These are phyloP conservation scores for Crataegus laevigata DNA, from an alignment of 306 rosid species.

Conservation along the genomic window DNA sequence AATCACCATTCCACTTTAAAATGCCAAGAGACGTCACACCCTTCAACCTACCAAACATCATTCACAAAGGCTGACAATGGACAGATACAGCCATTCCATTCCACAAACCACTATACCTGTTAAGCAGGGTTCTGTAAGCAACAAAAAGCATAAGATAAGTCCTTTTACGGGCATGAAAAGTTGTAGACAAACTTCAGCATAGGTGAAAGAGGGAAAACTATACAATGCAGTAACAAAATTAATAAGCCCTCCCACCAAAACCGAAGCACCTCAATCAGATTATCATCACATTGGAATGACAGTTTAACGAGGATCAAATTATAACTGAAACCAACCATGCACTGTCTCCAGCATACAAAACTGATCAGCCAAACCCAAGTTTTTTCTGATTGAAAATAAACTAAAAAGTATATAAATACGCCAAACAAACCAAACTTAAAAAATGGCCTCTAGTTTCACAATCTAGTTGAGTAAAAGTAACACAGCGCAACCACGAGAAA, in stretches of 20 bases:
- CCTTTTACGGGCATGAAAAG: background rate
- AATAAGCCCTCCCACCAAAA: background rate
- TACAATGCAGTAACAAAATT: background rate
- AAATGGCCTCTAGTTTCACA: slow-evolving; percentile 1
- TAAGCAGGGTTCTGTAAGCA: slow-evolving; percentile 26
- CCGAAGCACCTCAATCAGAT: background rate
- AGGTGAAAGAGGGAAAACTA: background rate
- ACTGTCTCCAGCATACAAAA: background rate
- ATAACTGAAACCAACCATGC: background rate
- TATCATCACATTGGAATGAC: background rate
- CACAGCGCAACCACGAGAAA: background rate
- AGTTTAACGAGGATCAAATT: background rate
- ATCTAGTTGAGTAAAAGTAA: background rate
- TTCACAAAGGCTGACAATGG: slow-evolving; percentile 47
- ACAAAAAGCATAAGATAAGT: slow-evolving; percentile 13
- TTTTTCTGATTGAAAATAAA: background rate
- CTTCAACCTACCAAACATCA: slow-evolving; percentile 67
- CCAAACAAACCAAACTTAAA: background rate
- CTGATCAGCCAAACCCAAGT: background rate
- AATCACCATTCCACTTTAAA: slow-evolving; percentile 43
- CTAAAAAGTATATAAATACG: background rate
- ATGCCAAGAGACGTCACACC: slow-evolving; percentile 31
- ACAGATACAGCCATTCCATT: slow-evolving; percentile 60
- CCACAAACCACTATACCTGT: slow-evolving; percentile 37
- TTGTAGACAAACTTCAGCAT: background rate